phyloP scores from a whole-genome alignment of 179 eudicot genomes.

The Gypsophila paniculata region DNA sequence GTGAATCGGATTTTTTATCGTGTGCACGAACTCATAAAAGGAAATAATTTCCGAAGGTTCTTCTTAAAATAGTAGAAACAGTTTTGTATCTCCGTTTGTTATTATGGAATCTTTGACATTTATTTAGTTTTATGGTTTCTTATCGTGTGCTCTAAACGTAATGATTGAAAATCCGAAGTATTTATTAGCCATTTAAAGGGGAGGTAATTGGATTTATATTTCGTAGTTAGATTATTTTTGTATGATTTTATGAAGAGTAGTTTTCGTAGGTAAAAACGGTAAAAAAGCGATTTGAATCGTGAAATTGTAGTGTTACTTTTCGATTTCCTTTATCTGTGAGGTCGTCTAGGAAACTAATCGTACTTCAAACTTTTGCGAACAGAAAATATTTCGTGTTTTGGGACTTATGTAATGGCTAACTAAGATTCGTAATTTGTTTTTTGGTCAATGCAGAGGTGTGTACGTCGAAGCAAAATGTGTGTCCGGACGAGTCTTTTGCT shows the following conservation, averaged over 20 bases:
- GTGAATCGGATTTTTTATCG: no score
- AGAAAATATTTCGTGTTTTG: background rate
- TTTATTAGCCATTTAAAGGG: background rate
- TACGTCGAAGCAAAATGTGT: constrained; percentile 30
- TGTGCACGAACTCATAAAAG: no score
- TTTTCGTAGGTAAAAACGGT: background rate
- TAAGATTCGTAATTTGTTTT: background rate
- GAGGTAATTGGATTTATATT: no score
- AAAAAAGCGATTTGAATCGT: background rate
- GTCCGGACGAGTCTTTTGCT: constrained; percentile 32
- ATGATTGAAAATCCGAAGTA: no score
- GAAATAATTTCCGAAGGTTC: no score
- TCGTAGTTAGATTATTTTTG: background rate
- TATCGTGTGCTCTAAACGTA: no score
- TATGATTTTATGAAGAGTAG: background rate
- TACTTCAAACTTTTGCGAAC: background rate
- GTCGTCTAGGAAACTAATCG: background rate
- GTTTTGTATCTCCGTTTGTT: no score
- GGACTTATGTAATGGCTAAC: background rate
- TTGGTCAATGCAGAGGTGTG: constrained; percentile 23
- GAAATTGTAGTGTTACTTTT: background rate
- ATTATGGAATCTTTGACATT: no score
- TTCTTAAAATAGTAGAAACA: no score
- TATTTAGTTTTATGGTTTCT: no score
- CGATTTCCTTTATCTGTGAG: background rate